Evolutionary conservation across 2,329 filamentous ascomycete genomes (phyloP), one percentile per base, ranked within the genome.

Genomic region (Dactylonectria macrodidyma): DNA sequence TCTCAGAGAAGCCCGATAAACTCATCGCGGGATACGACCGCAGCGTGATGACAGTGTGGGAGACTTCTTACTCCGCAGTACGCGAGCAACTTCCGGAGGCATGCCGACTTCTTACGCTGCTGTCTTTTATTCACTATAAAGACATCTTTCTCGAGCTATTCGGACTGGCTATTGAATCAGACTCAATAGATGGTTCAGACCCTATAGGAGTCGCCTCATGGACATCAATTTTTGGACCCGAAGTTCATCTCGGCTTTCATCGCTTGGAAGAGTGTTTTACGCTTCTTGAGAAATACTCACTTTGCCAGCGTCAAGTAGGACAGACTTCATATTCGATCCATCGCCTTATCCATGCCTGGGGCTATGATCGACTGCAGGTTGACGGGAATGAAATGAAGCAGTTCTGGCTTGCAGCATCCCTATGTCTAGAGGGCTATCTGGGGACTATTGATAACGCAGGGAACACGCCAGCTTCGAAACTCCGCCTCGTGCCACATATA

Each of bases 21-120:
- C 14, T 54, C 6, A 6, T 36, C 16, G 30, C 11, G 9, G 22
- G 7, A n/a, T 54, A 54, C 51, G 4, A 36, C 3, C 24, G 38
- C 16, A 54, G 26, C 7, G 30, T 54, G 14, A 54, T 54, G 51
- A 36, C 51, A 11, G 33, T 34, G 3, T 54, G 51, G 51, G 51
- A 54, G 51, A 54, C 51, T 12, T 54, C 51, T n/a, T 54, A 54
- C 26, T 22, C 26, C 2, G 51, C 51, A 7, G 26, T 54, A n/a
- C 11, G 10, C 4, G 16, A 36, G 1, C 16, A 34, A 5, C 19
- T 16, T 10, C 51, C 51, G 22, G 51, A 54, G 3, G 26, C 51
- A 19, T 54, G 51, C 5, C 51, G 24, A 14, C 30, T 54, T 36
- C 26, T 54, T 8, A 30, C 22, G 9, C 3, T 54, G 4, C 51